Base-by-base conservation (phyloP, 352 stramenopile species). In the Phytophthora pinifolia region DNA sequence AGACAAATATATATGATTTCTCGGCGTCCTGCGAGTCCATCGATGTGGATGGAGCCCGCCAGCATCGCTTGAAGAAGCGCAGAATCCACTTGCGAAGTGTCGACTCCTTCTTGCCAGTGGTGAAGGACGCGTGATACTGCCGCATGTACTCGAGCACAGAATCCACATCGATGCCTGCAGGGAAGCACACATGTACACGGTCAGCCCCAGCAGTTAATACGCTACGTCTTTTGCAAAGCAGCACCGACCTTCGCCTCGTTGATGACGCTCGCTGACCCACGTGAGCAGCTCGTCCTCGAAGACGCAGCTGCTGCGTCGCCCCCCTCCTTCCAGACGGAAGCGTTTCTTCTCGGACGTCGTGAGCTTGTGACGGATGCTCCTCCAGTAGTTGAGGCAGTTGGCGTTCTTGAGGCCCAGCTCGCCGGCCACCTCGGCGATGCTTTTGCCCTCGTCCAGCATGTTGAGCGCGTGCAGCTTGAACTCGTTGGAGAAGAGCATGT, bases 1-100 rank as follows among this genome's bases (percentile, higher is more conserved):
- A 85, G 50, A 83, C 72, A 54, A 83, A 85, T 52, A 81, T 83
- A 62, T 71, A 74, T 22, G 74, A 59, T 41, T 83, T 85, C 18
- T 74, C 73, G 25, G 51, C 59, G 33, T 83, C 72, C 10, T 79
- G 69, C 3, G 54, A 62, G 31, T 79, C 65, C n/a, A 59, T 77
- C 9, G 67, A 63, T 7, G 56, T 52, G 1, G 61, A 64, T 33
- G 72, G 72, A 29, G 61, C 59, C 44, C 70, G 67, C 65, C 75
- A 86, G 42, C 80, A 89, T 7, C 81, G 79, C 59, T 92, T 86
- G 53, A 92, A 92, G 42, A 92, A 92, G 41, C 82, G 79, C 18
- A 92, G 48, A 15, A 92, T 89, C 82, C 82, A 89, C 42, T 89
- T 89, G 51, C 82, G 76, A 46, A 92, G 63, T 18, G 79, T 89